A percentile compares a stretch with the other conserved stretches of the same genome.
Evolutionary conservation across 495 filamentous ascomycete genomes (phyloP).

Genomic region (Penicillium samsonianum): DNA sequence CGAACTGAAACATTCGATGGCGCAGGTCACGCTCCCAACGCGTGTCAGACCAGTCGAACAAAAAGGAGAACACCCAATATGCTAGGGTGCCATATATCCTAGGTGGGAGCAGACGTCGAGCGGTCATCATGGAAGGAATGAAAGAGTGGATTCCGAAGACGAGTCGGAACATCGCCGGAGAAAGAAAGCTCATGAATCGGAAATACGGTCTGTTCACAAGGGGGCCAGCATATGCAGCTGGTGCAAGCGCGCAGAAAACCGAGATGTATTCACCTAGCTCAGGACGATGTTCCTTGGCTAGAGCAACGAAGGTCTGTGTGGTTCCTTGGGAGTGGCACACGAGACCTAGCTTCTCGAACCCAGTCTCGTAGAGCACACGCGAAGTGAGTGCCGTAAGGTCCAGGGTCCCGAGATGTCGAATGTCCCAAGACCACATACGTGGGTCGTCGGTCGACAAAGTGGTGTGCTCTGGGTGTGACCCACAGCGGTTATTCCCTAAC

Average conservation of each 20-base stretch:
- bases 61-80: slow-evolving; percentile 85
- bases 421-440: slow-evolving; percentile 97
- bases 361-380: slow-evolving; percentile 78
- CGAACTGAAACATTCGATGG: slow-evolving; percentile 86
- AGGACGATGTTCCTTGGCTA: slow-evolving; percentile 89
- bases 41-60: slow-evolving; percentile 86
- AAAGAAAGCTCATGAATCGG: slow-evolving; percentile 85
- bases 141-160: slow-evolving; percentile 94
- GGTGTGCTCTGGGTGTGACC: slow-evolving; percentile 74
- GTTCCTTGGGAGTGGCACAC: slow-evolving; percentile 92
- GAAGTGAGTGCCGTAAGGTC: slow-evolving; percentile 89
- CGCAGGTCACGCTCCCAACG: slow-evolving; percentile 84
- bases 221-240: slow-evolving; percentile 88
- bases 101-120: slow-evolving; percentile 65
- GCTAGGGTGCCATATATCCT: slow-evolving; percentile 80
- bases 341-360: slow-evolving; percentile 80
- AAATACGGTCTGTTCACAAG: slow-evolving; percentile 86
- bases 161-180: slow-evolving; percentile 71
- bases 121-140: slow-evolving; percentile 92
- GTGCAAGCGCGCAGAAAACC: slow-evolving; percentile 90
- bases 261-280: slow-evolving; percentile 82
- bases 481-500: slow-evolving; percentile 94
- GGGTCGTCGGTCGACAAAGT: slow-evolving; percentile 73
- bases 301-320: slow-evolving; percentile 83
- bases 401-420: slow-evolving; percentile 87